Evolutionary conservation across 1,139 yeast genomes (phyloP), one percentile per base, ranked within the genome.

Genomic region (Yamadazyma diospyri): DNA sequence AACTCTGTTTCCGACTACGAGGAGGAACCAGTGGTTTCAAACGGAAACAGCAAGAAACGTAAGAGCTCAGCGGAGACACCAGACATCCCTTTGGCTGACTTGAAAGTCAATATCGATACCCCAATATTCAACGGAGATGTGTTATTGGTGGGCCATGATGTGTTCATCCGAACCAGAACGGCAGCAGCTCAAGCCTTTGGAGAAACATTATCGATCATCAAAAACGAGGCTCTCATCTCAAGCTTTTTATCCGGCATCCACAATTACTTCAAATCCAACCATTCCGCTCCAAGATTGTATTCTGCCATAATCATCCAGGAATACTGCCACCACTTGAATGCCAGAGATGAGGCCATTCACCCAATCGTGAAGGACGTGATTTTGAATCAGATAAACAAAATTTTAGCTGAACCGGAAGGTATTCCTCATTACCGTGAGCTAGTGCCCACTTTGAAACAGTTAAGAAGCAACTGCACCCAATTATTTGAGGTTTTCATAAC

Each of bases 41-140:
- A 30, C 22, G 32, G 33, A 2, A 33, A 61, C 12, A 61, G 66
- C 10, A 52, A 61, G 23, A 67, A 68, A 41, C 53, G 74, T 37
- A 64, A 65, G 40, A 49, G 53, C 5, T 39, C 45, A 4, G 25
- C 29, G n/a, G 39, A 48, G 3, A 41, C 47, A 19, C 62, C 72
- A 9, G 83, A 78, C 20, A 61, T 69, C n/a, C 78, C 84, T 1
- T 30, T 45, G 6, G 75, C 68, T 32, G 86, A 81, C 36, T 65
- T 76, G 39, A 69, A 68, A 41, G 77, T 89, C 28, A 88, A 92
- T 51, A 89, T 94, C 37, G 99, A 94, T 58, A 82, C 95, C 2
- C 97, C 98, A 4, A 82, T 94, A 58, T 76, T 84, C 39, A 76
- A 79, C 33, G 98, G 98, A 46, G 99, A 94, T 60, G 84, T 92